Conservation (phyloP, 805 yeast species). For the Metschnikowia arizonensis region DNA sequence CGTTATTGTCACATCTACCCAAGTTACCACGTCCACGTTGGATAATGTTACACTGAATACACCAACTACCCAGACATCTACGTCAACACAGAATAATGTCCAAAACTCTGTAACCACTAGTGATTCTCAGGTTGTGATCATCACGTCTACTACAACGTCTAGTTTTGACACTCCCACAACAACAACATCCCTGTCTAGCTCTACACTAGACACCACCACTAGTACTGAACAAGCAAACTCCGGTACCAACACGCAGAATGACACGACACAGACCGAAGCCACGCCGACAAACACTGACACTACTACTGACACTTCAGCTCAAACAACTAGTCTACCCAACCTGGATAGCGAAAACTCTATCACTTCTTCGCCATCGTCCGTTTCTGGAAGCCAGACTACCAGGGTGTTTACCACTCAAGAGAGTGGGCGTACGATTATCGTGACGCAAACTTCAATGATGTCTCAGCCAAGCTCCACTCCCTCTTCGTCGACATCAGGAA, state of each 20-base stretch:
- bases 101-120: not conserved
- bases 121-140: not conserved
- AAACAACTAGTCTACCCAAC: slow-evolving; percentile 23
- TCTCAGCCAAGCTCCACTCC: slow-evolving; percentile 23
- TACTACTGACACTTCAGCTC: not conserved
- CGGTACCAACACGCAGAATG: not conserved
- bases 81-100: not conserved
- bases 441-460: slow-evolving; percentile 36
- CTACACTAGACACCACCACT: not conserved
- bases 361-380: too few species aligned
- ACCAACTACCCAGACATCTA: not conserved
- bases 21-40: not conserved
- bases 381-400: slow-evolving; percentile 21
- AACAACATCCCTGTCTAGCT: not conserved
- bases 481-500: slow-evolving; percentile 21
- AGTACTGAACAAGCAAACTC: not conserved
- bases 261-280: not conserved
- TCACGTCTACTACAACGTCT: not conserved
- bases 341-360: too few species aligned
- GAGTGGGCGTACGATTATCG: slow-evolving; percentile 36
- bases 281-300: too few species aligned
- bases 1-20: not conserved
- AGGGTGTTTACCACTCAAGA: slow-evolving; percentile 26
- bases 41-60: not conserved
- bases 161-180: not conserved